A percentile compares a stretch with the other conserved stretches of the same genome.
Conservation (phyloP, 1,284 basidiomycete species). For the Microbotryum silenes-acaulis region DNA sequence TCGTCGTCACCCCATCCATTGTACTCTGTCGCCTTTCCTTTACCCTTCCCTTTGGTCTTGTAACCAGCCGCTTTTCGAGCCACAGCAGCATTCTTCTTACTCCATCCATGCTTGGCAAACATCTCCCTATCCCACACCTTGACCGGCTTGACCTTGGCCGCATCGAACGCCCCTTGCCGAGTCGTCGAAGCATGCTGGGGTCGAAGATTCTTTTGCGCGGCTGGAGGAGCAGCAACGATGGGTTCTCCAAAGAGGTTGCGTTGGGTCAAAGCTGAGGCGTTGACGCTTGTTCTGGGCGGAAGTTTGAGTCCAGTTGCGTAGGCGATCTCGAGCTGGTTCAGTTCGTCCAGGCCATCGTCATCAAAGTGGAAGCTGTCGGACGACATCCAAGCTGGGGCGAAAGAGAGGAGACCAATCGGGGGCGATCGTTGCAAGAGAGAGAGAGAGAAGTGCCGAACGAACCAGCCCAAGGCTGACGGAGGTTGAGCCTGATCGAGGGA, state of each 20-base stretch:
- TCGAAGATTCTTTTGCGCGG: not conserved
- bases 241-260: conserved; percentile 32
- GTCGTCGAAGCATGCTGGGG: not conserved
- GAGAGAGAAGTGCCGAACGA: too few species aligned
- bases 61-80: conserved; percentile 50
- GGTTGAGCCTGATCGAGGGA: too few species aligned
- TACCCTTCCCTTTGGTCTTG: conserved; percentile 38
- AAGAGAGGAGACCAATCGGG: too few species aligned
- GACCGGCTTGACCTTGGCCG: conserved; percentile 18
- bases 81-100: conserved; percentile 45
- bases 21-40: conserved; percentile 44
- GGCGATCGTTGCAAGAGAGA: too few species aligned
- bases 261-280: conserved; percentile 24
- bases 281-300: conserved; percentile 22
- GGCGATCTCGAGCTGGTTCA: conserved; percentile 59
- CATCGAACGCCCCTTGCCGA: not conserved
- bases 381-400: too few species aligned
- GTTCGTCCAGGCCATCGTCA: conserved; percentile 45
- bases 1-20: conserved; percentile 34
- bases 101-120: conserved; percentile 32
- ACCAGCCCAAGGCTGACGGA: too few species aligned
- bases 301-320: conserved; percentile 13
- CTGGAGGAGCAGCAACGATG: not conserved
- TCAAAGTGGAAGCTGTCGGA: conserved; percentile 12
- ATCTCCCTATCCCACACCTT: conserved; percentile 27